A percentile compares a stretch with the other conserved stretches of the same genome.
phyloP scores from a whole-genome alignment of 345 rosid species.

The Zanthoxylum bungeanum region DNA sequence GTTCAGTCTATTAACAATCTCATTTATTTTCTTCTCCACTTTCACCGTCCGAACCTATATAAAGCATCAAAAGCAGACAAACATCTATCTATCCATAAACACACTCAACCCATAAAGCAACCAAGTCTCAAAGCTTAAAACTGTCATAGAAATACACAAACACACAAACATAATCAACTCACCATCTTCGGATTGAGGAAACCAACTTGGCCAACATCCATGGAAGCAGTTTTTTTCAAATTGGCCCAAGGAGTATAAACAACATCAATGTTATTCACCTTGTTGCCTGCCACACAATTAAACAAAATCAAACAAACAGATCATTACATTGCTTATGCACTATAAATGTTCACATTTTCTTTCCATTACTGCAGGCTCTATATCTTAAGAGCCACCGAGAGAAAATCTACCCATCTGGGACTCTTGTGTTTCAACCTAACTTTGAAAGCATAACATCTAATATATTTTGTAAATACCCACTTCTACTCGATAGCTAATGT shows the following conservation, averaged over 20 bases:
- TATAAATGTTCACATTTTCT: neutral
- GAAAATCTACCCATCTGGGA: neutral
- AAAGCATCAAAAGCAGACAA: conserved; percentile 18
- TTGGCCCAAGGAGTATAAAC: conserved; percentile 97
- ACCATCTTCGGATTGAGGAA: conserved; percentile 89
- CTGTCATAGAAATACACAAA: neutral
- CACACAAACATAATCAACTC: conserved; percentile 16
- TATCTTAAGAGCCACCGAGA: neutral
- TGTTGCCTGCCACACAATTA: conserved; percentile 61
- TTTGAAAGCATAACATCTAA: too few species aligned
- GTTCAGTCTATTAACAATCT: conserved; percentile 89
- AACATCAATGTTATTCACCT: conserved; percentile 89
- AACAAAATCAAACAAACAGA: neutral
- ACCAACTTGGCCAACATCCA: conserved; percentile 99
- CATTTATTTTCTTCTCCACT: conserved; percentile 94
- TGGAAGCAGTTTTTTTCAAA: conserved; percentile 91
- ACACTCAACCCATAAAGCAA: neutral
- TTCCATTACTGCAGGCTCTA: too few species aligned
- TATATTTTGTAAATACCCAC: too few species aligned
- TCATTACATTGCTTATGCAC: neutral
- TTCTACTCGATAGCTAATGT: too few species aligned
- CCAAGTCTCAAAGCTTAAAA: neutral
- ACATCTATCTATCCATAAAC: neutral
- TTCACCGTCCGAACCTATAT: conserved; percentile 78
- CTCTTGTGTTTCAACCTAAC: too few species aligned